Conservation (phyloP, 805 yeast species). For the Saccharomycopsis selenospora region DNA sequence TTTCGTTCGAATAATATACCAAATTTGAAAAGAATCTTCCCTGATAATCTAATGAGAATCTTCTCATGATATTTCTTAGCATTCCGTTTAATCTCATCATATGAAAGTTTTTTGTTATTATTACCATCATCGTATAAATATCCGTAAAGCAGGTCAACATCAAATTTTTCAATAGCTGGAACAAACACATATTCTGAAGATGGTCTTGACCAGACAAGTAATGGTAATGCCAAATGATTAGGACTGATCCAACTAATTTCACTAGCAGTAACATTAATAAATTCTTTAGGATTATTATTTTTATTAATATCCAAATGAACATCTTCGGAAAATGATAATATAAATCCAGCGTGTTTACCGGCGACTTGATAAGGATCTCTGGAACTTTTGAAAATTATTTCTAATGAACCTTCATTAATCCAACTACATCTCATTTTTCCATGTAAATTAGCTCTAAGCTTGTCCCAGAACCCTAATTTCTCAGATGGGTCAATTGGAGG, state of each 20-base stretch:
- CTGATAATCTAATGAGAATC: constrained; percentile 48
- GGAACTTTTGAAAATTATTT: constrained; percentile 64
- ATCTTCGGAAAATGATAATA: constrained; percentile 60
- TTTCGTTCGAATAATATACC: constrained; percentile 53
- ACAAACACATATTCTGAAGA: constrained; percentile 38
- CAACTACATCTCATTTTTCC: constrained; percentile 54
- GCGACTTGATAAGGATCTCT: constrained; percentile 70
- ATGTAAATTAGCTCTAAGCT: constrained; percentile 67
- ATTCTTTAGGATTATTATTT: constrained; percentile 58
- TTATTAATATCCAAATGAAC: constrained; percentile 57
- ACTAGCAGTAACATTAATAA: constrained; percentile 56
- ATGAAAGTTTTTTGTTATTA: not conserved
- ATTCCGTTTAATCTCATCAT: constrained; percentile 24
- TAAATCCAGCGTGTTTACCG: constrained; percentile 66
- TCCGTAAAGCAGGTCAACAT: not conserved
- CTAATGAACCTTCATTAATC: constrained; percentile 43
- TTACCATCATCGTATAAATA: not conserved
- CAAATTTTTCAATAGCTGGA: constrained; percentile 28
- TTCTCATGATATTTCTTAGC: constrained; percentile 37
- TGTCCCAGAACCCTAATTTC: constrained; percentile 91
- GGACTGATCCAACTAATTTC: constrained; percentile 68
- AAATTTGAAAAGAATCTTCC: constrained; percentile 51
- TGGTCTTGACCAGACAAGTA: constrained; percentile 53
- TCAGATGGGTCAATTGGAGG: constrained; percentile 85
- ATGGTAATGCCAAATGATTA: constrained; percentile 50